Base-by-base conservation (phyloP, 192 early-diverging fungal species). In the Entrophospora sp. region DNA sequence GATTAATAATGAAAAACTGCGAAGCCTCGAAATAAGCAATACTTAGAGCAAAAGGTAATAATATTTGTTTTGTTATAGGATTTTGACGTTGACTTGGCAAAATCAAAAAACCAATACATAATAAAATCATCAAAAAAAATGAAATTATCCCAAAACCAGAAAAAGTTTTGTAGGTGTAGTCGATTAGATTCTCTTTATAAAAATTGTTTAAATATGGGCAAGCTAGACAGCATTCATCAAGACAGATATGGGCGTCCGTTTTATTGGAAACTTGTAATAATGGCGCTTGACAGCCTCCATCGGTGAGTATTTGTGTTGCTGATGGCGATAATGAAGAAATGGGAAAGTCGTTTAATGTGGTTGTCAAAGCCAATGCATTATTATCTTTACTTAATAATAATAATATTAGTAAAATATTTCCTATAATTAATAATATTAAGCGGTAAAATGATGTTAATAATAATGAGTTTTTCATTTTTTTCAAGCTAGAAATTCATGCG, bases 121-220 rank as follows among this genome's bases (percentile, higher is more conserved):
- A 49, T 27, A 64, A 12, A 27, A 64, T 9, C 45, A 64, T 51
- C 5, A 51, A 27, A 20, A 64, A 64, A 16, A 64, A 64, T 12
- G 32, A 34, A 24, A 64, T 35, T 2, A 64, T 64, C 37, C 62
- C 62, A 12, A 64, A 24, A n/a, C 13, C 9, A 9, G 35, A n/a
- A 27, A 64, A 64, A 16, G 3, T 14, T 36, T 25, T 51, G 28
- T 16, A 64, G 9, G 36, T 16, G 0, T 2, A 0, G 1, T 49
- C 32, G 3, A 64, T 2, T 37, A 5, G 14, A 13, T 20, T 7
- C 2, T 20, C 22, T 3, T 30, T n/a, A 64, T 64, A 64, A 30
- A 64, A 64, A 51, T 64, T 64, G 16, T 64, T 51, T 2, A 10
- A 3, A 22, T 35, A 51, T 25, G 62, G 62, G 27, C 62, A 64